Evolutionary conservation across 169 alveolate genomes (phyloP), one percentile per base, ranked within the genome.

Genomic region (Cryptosporidium bovis): DNA sequence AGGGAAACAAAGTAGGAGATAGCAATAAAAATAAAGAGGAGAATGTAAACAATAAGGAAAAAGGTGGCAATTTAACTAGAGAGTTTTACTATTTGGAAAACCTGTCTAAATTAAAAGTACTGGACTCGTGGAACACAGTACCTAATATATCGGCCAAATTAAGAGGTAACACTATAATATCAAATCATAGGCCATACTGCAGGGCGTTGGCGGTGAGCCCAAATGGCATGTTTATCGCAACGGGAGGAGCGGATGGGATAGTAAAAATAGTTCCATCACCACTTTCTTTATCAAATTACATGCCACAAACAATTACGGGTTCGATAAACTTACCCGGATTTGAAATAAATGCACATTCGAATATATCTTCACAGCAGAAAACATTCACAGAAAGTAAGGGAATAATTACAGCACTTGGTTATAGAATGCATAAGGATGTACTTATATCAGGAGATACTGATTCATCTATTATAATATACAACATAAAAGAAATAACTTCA

Each of bases 181-280:
- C 87, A n/a, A 77, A 77, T 62, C 87, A 77, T n/a, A 55, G 87
- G 31, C 87, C 87, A 10, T 77, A 77, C 31, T 77, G 87, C 36
- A 77, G 87, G 36, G 87, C 87, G 44, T 44, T 77, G 29, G 69
- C 77, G 3, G 87, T 77, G 7, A 40, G 51, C 33, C 87, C 87
- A 3, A 77, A 77, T 13, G 87, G 87, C 3, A 62, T 53, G 24
- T 77, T 46, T 48, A 46, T 77, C 3, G 87, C 87, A 13, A 77
- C 87, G 3, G 87, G 87, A 58, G 87, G 87, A 77, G 87, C 87
- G 3, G 87, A 77, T n/a, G 87, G 87, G 2, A 77, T 77, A 24
- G 87, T 77, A 2, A 77, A 62, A n/a, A 62, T 77, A 20, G 77
- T 77, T 50, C 87, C 87, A n/a, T 58, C 64, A 16, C 87, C 87